A percentile compares a stretch with the other conserved stretches of the same genome.
Evolutionary conservation across 2,329 filamentous ascomycete genomes (phyloP).

Genomic region (Annulohypoxylon truncatum): DNA sequence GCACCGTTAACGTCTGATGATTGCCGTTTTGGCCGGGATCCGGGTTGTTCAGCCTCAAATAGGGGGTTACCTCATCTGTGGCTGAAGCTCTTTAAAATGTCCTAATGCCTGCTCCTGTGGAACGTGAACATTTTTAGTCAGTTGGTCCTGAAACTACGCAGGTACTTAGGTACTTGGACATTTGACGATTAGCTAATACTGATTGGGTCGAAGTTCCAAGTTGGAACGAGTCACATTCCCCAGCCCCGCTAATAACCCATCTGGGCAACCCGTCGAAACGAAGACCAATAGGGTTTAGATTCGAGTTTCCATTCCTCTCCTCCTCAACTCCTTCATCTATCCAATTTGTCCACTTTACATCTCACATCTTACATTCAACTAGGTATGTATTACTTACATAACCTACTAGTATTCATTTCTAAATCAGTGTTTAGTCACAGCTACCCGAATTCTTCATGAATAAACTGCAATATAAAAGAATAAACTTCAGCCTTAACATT

Average conservation of each 20-base stretch:
- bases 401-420: not conserved
- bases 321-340: not conserved
- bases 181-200: slow-evolving; percentile 8
- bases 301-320: not conserved
- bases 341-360: not conserved
- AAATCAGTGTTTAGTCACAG: not conserved
- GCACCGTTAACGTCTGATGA: not conserved
- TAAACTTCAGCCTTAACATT: not conserved
- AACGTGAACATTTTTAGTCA: not conserved
- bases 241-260: slow-evolving; percentile 1
- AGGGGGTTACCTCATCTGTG: slow-evolving; percentile 18
- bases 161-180: not conserved
- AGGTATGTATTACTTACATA: not conserved
- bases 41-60: slow-evolving; percentile 24
- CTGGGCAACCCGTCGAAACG: slow-evolving; percentile 2
- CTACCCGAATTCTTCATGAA: not conserved
- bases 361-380: not conserved
- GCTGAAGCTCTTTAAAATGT: slow-evolving; percentile 24
- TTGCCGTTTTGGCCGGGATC: slow-evolving; percentile 21
- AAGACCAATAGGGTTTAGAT: slow-evolving; percentile 21
- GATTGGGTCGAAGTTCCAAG: slow-evolving; percentile 2
- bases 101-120: not conserved
- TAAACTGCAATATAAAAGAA: not conserved
- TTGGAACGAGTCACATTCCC: slow-evolving; percentile 5
- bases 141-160: slow-evolving; percentile 9